A percentile compares a stretch with the other conserved stretches of the same genome.
These are phyloP conservation scores for Lepiota brunneoincarnata DNA, from an alignment of 768 basidiomycete species.

Conservation along the genomic window DNA sequence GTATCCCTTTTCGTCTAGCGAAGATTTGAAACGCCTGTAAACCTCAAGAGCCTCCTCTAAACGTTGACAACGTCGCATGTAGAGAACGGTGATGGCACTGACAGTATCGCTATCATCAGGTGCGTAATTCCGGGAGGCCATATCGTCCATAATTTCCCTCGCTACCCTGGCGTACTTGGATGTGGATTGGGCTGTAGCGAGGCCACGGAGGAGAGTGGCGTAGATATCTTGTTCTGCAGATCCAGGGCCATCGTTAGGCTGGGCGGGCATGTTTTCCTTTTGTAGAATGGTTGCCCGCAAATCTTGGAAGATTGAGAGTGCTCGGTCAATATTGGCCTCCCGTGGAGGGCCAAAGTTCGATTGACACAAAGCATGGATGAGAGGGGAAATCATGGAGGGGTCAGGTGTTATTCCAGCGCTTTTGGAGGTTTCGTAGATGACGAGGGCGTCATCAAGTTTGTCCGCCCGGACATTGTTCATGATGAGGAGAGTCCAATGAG, in stretches of 20 bases:
- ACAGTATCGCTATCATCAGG: conserved; percentile 41
- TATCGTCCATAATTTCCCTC: conserved; percentile 58
- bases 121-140: conserved; percentile 50
- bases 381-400: conserved; percentile 48
- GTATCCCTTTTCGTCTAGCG: conserved; percentile 60
- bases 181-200: conserved; percentile 41
- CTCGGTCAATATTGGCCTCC: conserved; percentile 48
- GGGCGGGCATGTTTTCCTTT: conserved; percentile 15
- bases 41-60: conserved; percentile 60
- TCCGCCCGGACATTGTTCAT: conserved; percentile 41
- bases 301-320: conserved; percentile 52
- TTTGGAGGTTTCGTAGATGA: conserved; percentile 47
- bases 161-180: conserved; percentile 47
- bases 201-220: conserved; percentile 47
- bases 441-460: conserved; percentile 38
- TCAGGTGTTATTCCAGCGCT: conserved; percentile 44
- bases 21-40: conserved; percentile 45
- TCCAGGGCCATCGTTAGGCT: conserved; percentile 26
- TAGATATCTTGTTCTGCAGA: conserved; percentile 56
- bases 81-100: conserved; percentile 55
- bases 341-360: conserved; percentile 20
- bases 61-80: conserved; percentile 59
- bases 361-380: conserved; percentile 51
- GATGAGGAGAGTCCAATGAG: conserved; percentile 57
- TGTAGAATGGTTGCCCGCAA: conserved; percentile 33